A percentile compares a stretch with the other conserved stretches of the same genome.
Evolutionary conservation across 1,139 yeast genomes (phyloP).

Genomic region (Hyphopichia pseudoburtonii): DNA sequence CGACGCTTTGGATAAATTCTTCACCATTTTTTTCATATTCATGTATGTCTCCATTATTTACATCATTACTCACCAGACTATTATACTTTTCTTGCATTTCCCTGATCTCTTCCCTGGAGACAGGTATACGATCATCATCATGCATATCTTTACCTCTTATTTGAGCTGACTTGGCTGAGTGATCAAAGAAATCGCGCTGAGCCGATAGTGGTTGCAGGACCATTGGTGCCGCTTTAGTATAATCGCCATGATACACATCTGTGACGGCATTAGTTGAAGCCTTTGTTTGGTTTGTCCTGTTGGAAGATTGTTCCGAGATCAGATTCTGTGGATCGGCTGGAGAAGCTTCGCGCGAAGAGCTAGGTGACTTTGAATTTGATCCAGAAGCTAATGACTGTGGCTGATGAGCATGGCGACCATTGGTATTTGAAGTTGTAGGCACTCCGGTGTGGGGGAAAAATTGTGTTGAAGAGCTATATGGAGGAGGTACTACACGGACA

Average conservation of each 20-base stretch:
- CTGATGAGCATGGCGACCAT: no score
- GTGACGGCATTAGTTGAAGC: constrained; percentile 23
- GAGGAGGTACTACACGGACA: constrained; percentile 3
- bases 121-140: constrained; percentile 39
- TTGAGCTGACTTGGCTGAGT: constrained; percentile 1
- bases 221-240: constrained; percentile 49
- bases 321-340: constrained; percentile 2
- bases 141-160: constrained; percentile 8
- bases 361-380: constrained; percentile 3
- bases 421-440: no score
- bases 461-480: constrained; percentile 11
- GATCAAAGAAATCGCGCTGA: constrained; percentile 45
- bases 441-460: constrained; percentile 11
- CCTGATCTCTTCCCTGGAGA: constrained; percentile 35
- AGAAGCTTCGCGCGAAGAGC: constrained; percentile 1
- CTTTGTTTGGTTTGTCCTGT: neutral
- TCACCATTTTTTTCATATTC: no score
- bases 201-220: constrained; percentile 58
- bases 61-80: constrained; percentile 7
- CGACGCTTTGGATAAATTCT: no score
- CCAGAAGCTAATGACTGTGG: neutral
- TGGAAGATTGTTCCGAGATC: no score
- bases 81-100: constrained; percentile 39
- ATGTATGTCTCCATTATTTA: constrained; percentile 17
- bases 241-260: constrained; percentile 53